phyloP scores from a whole-genome alignment of 495 filamentous ascomycete genomes.

The Polyplosphaeria fusca region DNA sequence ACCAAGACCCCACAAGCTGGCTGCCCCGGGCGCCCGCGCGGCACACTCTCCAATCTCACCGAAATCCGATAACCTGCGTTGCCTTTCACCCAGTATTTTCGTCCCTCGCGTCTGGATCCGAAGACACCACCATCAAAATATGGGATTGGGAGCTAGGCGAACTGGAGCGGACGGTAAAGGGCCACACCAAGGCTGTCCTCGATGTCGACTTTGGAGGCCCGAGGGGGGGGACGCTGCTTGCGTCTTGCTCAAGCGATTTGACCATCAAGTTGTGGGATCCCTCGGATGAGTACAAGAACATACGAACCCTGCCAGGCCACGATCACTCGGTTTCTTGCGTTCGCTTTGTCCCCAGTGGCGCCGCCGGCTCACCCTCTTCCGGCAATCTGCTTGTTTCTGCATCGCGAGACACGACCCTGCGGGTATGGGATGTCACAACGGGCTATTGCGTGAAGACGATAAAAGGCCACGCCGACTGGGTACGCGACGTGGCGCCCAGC shows the following conservation, averaged over 20 bases:
- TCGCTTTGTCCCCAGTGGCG: slow-evolving; percentile 81
- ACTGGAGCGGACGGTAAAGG: slow-evolving; percentile 85
- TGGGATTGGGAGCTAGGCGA: slow-evolving; percentile 99
- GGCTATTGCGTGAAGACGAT: slow-evolving; percentile 89
- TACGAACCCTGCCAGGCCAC: slow-evolving; percentile 86
- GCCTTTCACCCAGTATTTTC: slow-evolving; percentile 96
- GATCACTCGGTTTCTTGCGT: slow-evolving; percentile 88
- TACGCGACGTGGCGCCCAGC: slow-evolving; percentile 78
- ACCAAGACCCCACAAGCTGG: slow-evolving; percentile 83
- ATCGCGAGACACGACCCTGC: slow-evolving; percentile 74
- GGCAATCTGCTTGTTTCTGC: slow-evolving; percentile 80
- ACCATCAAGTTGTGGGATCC: slow-evolving; percentile 98
- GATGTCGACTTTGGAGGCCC: slow-evolving; percentile 93
- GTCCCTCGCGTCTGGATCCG: slow-evolving; percentile 85
- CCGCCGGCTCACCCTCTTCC: slow-evolving; percentile 57
- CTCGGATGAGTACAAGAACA: slow-evolving; percentile 90
- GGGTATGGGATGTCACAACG: slow-evolving; percentile 90
- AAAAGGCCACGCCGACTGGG: slow-evolving; percentile 81
- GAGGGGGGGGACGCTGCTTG: slow-evolving; percentile 77
- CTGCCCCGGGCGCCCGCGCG: slow-evolving; percentile 76
- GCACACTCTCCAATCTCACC: slow-evolving; percentile 82
- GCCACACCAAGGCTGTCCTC: slow-evolving; percentile 84
- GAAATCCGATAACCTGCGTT: slow-evolving; percentile 76
- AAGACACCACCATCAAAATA: slow-evolving; percentile 85
- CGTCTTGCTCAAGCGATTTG: slow-evolving; percentile 84